These are phyloP conservation scores for Aspergillus sp. DNA, from an alignment of 2,329 filamentous ascomycete genomes.

Conservation along the genomic window DNA sequence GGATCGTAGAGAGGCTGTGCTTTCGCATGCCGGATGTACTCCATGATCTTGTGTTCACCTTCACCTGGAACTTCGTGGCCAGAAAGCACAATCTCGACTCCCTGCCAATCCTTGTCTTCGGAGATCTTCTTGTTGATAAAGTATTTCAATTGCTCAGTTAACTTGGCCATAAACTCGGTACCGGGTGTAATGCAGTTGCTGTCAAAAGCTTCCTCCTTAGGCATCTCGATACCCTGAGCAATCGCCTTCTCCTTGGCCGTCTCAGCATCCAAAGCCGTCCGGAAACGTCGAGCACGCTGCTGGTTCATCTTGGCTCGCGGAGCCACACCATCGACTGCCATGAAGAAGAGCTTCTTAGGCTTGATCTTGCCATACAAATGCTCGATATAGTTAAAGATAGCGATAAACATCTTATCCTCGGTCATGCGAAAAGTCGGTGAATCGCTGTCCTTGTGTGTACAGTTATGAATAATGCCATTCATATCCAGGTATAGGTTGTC, in stretches of 20 bases:
- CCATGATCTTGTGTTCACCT: constrained; percentile 99
- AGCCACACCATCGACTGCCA: constrained; percentile 97
- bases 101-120: constrained; percentile 96
- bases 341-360: constrained; percentile 97
- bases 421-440: constrained; percentile 89
- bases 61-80: constrained; percentile 98
- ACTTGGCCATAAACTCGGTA: constrained; percentile 96
- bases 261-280: constrained; percentile 89
- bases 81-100: constrained; percentile 91
- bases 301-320: constrained; percentile 99
- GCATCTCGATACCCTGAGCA: constrained; percentile 83
- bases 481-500: constrained; percentile 87
- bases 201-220: constrained; percentile 93
- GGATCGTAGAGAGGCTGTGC: constrained; percentile 89
- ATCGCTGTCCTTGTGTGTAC: constrained; percentile 94
- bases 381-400: constrained; percentile 99
- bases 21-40: constrained; percentile 97
- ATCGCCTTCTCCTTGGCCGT: constrained; percentile 90
- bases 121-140: constrained; percentile 99
- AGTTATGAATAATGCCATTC: constrained; percentile 99
- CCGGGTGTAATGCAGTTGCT: constrained; percentile 98
- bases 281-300: constrained; percentile 90
- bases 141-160: constrained; percentile 92
- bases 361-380: constrained; percentile 99
- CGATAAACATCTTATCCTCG: constrained; percentile 99